These are phyloP conservation scores for Alternaria brassicae DNA, from an alignment of 2,329 filamentous ascomycete genomes.

Conservation along the genomic window DNA sequence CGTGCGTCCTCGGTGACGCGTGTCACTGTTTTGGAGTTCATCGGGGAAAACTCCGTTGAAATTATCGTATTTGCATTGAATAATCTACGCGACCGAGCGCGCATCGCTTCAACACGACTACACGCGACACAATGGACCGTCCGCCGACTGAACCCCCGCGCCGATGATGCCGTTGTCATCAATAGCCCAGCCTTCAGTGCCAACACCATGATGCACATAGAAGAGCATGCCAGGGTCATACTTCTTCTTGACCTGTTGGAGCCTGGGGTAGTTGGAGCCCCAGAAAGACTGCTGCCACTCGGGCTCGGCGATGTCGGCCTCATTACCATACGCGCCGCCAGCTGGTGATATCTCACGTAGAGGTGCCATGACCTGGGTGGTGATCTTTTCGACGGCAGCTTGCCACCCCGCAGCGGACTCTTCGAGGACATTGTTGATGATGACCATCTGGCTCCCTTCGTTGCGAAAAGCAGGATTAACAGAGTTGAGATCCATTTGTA, in stretches of 20 bases:
- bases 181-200: conserved; percentile 42
- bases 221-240: conserved; percentile 44
- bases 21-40: not conserved
- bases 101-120: conserved; percentile 4
- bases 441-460: conserved; percentile 32
- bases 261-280: conserved; percentile 43
- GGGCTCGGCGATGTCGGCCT: conserved; percentile 52
- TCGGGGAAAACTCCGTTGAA: not conserved
- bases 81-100: conserved; percentile 8
- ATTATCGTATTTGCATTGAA: conserved; percentile 5
- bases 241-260: conserved; percentile 39
- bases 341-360: conserved; percentile 31
- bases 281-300: conserved; percentile 52
- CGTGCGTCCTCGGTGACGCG: not conserved
- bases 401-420: conserved; percentile 34
- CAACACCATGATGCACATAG: conserved; percentile 43
- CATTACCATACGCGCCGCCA: conserved; percentile 49
- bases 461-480: conserved; percentile 44
- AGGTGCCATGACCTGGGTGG: conserved; percentile 33
- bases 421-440: conserved; percentile 28
- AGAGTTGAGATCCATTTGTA: conserved; percentile 30
- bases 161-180: conserved; percentile 39
- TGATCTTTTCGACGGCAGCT: conserved; percentile 25
- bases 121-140: conserved; percentile 39
- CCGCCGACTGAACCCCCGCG: conserved; percentile 41